phyloP scores from a whole-genome alignment of 2,329 filamentous ascomycete species.

The Alternaria gansuensis region DNA sequence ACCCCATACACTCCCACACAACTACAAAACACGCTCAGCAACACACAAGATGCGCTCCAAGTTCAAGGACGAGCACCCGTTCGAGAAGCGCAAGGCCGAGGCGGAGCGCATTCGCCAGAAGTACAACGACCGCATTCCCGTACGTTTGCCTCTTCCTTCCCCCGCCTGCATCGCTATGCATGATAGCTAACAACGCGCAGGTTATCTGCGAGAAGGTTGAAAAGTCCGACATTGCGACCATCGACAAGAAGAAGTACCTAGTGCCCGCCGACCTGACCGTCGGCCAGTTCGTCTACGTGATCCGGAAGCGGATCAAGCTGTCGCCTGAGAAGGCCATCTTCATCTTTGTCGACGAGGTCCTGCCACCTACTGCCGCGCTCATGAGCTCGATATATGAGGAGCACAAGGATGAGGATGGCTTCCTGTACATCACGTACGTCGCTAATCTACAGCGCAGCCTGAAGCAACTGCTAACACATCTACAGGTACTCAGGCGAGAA shows the following conservation, averaged over 20 bases:
- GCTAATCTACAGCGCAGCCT: background rate
- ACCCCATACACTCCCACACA: constrained; percentile 23
- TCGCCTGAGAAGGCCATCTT: constrained; percentile 99
- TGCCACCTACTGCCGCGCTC: constrained; percentile 93
- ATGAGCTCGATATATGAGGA: constrained; percentile 99
- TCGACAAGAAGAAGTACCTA: constrained; percentile 99
- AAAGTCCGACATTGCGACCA: constrained; percentile 98
- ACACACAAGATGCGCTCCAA: constrained; percentile 83
- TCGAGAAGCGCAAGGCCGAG: constrained; percentile 99
- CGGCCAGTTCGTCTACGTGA: constrained; percentile 99
- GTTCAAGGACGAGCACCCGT: constrained; percentile 99
- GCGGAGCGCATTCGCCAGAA: constrained; percentile 99
- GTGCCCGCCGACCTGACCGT: constrained; percentile 97
- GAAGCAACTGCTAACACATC: constrained; percentile 32
- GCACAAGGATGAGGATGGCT: constrained; percentile 89
- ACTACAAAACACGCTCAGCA: constrained; percentile 19
- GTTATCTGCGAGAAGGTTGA: constrained; percentile 99
- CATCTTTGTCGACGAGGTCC: constrained; percentile 99
- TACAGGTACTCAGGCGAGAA: constrained; percentile 94
- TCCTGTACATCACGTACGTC: constrained; percentile 94
- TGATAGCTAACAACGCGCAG: constrained; percentile 59
- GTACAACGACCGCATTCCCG: constrained; percentile 97
- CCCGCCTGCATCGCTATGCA: constrained; percentile 7
- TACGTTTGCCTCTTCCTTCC: constrained; percentile 62
- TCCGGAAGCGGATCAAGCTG: constrained; percentile 99